Conservation (phyloP, 177 flowering plant species). For the Tripterygium wilfordii region DNA sequence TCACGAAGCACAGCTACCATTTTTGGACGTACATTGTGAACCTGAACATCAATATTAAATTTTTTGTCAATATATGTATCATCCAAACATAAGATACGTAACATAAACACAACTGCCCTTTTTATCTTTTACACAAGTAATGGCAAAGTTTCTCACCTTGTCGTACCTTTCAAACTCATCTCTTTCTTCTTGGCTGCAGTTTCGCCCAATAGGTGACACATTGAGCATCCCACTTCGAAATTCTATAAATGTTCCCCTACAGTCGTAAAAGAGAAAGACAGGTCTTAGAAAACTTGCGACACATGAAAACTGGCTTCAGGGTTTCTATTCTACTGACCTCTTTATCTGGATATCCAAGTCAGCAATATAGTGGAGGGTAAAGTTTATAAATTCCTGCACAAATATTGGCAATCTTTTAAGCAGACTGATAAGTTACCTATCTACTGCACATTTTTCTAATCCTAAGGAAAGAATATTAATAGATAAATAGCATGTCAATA, state of each 20-base stretch:
- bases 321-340: conserved; percentile 46
- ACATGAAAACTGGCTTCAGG: neutral
- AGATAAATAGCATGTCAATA: too few species aligned
- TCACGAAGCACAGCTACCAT: conserved; percentile 87
- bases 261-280: neutral
- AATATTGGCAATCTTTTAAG: too few species aligned
- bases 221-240: conserved; percentile 98
- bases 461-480: too few species aligned
- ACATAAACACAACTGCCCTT: too few species aligned
- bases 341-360: conserved; percentile 97
- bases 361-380: conserved; percentile 92
- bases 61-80: conserved; percentile 5
- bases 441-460: too few species aligned
- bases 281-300: too few species aligned
- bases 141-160: conserved; percentile 45
- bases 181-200: conserved; percentile 97
- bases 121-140: too few species aligned
- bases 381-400: conserved; percentile 86
- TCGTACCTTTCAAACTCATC: conserved; percentile 94
- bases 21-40: conserved; percentile 76
- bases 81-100: neutral
- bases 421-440: too few species aligned
- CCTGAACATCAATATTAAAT: conserved; percentile 31
- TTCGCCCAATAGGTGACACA: conserved; percentile 96
- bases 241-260: conserved; percentile 95